Evolutionary conservation across 768 basidiomycete genomes (phyloP).

Genomic region (Suillus lakei): DNA sequence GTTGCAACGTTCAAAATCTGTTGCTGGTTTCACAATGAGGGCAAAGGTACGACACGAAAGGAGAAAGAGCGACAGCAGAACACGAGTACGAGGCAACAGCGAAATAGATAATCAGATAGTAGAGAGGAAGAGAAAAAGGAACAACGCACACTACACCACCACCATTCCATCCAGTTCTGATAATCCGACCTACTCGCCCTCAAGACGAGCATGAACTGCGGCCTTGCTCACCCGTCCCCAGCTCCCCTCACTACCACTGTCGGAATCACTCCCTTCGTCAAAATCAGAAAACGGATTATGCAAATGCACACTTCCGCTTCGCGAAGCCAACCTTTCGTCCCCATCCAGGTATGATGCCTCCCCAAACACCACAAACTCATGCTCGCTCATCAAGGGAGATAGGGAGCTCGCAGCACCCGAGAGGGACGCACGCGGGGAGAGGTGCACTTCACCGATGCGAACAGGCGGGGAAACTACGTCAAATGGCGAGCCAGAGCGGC

Average conservation of each 20-base stretch:
- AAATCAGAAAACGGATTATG: slow-evolving; percentile 3
- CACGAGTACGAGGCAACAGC: neutral
- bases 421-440: neutral
- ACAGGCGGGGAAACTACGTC: neutral
- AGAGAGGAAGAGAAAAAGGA: neutral
- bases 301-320: neutral
- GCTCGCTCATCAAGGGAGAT: neutral
- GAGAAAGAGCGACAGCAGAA: neutral
- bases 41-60: too few species aligned
- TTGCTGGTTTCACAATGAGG: neutral
- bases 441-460: neutral
- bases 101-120: neutral
- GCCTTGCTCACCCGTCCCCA: neutral
- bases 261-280: neutral
- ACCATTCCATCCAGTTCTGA: neutral
- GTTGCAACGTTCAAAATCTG: neutral
- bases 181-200: neutral
- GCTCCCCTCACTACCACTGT: slow-evolving; percentile 1
- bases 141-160: neutral
- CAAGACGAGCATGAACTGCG: neutral
- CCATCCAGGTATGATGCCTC: neutral
- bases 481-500: neutral
- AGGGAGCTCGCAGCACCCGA: neutral
- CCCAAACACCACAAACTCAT: neutral
- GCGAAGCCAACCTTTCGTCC: neutral